A percentile compares a stretch with the other conserved stretches of the same genome.
Evolutionary conservation across 495 filamentous ascomycete species (phyloP).

Genomic region (Trypethelium eluteriae): DNA sequence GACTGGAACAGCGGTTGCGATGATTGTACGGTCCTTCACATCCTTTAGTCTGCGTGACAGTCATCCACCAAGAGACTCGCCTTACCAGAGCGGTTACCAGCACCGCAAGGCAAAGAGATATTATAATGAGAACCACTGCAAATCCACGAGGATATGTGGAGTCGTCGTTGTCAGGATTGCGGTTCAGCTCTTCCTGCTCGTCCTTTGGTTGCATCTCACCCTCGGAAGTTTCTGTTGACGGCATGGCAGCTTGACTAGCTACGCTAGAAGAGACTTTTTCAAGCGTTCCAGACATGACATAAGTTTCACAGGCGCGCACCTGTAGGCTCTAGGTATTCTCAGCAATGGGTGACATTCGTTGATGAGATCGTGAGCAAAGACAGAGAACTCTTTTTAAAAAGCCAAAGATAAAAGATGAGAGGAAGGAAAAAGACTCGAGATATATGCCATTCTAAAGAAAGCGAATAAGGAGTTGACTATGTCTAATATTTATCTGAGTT

Average conservation of each 20-base stretch:
- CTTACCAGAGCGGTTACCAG: not conserved
- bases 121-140: conserved; percentile 1
- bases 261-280: not conserved
- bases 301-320: not conserved
- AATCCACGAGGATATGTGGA: conserved; percentile 3
- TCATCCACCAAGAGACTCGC: too few species aligned
- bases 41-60: not conserved
- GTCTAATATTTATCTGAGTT: too few species aligned
- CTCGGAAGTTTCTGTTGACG: not conserved
- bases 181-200: not conserved
- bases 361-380: not conserved
- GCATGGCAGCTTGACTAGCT: not conserved
- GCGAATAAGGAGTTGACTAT: too few species aligned
- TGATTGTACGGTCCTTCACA: conserved; percentile 41
- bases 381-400: not conserved
- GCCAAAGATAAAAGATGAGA: not conserved
- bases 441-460: too few species aligned
- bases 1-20: conserved; percentile 72
- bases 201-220: not conserved
- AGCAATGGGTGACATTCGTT: not conserved
- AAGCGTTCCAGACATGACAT: not conserved
- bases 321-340: too few species aligned
- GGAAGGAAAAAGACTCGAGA: not conserved
- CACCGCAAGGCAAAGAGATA: conserved; percentile 1
- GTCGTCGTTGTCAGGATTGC: not conserved